Conservation (phyloP, 2,329 filamentous ascomycete species). For the Cladorrhinum sp. region DNA sequence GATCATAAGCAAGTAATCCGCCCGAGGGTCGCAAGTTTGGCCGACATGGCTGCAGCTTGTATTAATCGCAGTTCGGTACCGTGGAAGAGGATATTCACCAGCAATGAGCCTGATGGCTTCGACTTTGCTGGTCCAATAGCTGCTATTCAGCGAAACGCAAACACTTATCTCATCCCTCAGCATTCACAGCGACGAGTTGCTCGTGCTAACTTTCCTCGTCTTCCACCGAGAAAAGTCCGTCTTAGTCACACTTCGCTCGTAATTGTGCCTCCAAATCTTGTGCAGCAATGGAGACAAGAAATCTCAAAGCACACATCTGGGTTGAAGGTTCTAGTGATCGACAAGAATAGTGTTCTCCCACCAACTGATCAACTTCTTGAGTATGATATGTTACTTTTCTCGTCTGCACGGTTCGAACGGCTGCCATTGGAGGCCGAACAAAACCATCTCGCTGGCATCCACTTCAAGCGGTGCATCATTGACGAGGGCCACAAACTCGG, state of each 20-base stretch:
- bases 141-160: slow-evolving; percentile 56
- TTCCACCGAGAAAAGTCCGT: slow-evolving; percentile 47
- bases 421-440: slow-evolving; percentile 47
- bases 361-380: slow-evolving; percentile 53
- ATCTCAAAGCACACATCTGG: slow-evolving; percentile 72
- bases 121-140: slow-evolving; percentile 54
- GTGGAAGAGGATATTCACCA: slow-evolving; percentile 65
- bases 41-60: slow-evolving; percentile 72
- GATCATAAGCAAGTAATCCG: slow-evolving; percentile 37
- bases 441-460: slow-evolving; percentile 44
- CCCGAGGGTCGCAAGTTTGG: slow-evolving; percentile 57
- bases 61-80: slow-evolving; percentile 65
- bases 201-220: not conserved
- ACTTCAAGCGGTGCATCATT: slow-evolving; percentile 85
- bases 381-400: slow-evolving; percentile 77
- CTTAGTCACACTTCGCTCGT: slow-evolving; percentile 71
- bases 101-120: slow-evolving; percentile 43
- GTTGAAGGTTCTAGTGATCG: slow-evolving; percentile 63
- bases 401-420: slow-evolving; percentile 68
- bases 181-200: slow-evolving; percentile 15
- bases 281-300: slow-evolving; percentile 81
- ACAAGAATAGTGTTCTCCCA: slow-evolving; percentile 55
- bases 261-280: slow-evolving; percentile 77
- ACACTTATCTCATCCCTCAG: slow-evolving; percentile 55
- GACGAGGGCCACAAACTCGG: slow-evolving; percentile 90